Evolutionary conservation across 257 asterid genomes (phyloP).

Genomic region (Primulina tabacum): DNA sequence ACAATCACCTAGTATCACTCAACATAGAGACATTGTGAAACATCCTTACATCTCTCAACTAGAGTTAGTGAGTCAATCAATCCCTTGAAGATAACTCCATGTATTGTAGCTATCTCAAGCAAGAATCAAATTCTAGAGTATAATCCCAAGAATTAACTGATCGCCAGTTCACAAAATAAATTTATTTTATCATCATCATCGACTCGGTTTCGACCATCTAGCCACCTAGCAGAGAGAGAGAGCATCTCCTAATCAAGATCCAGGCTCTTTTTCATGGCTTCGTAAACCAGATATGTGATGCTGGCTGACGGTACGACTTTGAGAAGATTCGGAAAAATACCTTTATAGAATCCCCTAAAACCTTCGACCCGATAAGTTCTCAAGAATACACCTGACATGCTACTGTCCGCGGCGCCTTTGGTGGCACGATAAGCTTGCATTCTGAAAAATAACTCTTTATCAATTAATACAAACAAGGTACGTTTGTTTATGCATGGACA

Average conservation of each 20-base stretch:
- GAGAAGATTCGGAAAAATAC: slow-evolving; percentile 89
- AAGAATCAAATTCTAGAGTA: slow-evolving; percentile 37
- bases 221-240: slow-evolving; percentile 19
- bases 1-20: slow-evolving; percentile 44
- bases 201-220: background rate
- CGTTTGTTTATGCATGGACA: background rate
- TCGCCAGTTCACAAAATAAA: slow-evolving; percentile 32
- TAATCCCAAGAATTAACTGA: slow-evolving; percentile 34
- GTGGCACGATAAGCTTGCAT: slow-evolving; percentile 79
- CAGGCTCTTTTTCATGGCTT: slow-evolving; percentile 83
- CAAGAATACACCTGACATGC: slow-evolving; percentile 72
- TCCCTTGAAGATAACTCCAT: slow-evolving; percentile 32
- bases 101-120: slow-evolving; percentile 32
- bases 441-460: slow-evolving; percentile 42
- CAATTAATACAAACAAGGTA: slow-evolving; percentile 7
- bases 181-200: slow-evolving; percentile 39
- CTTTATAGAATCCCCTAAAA: slow-evolving; percentile 80
- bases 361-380: slow-evolving; percentile 74
- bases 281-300: slow-evolving; percentile 92
- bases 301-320: slow-evolving; percentile 96
- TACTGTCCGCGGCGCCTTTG: slow-evolving; percentile 38
- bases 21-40: slow-evolving; percentile 26
- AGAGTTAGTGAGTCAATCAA: slow-evolving; percentile 39
- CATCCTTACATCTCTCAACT: slow-evolving; percentile 27
- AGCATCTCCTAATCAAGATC: slow-evolving; percentile 52